phyloP scores from a whole-genome alignment of 2,329 filamentous ascomycete species.

The Arthrobotrys iridis region DNA sequence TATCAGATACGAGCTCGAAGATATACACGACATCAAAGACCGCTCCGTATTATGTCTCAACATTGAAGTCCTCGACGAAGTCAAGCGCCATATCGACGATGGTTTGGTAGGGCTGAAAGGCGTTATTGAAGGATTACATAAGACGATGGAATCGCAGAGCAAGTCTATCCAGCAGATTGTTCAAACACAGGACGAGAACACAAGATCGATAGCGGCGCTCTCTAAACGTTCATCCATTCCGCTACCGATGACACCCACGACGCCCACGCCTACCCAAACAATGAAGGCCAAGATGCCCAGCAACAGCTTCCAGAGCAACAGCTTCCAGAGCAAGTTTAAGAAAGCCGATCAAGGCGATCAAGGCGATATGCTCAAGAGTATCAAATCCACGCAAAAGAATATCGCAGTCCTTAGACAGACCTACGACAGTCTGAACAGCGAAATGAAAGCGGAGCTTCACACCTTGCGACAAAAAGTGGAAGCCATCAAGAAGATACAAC shows the following conservation, averaged over 20 bases:
- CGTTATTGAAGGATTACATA: conserved; percentile 86
- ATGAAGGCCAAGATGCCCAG: conserved; percentile 6
- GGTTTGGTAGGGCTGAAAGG: conserved; percentile 81
- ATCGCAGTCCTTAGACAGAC: conserved; percentile 49
- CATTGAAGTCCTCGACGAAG: conserved; percentile 90
- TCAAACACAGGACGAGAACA: conserved; percentile 86
- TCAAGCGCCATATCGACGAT: conserved; percentile 95
- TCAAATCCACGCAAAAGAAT: conserved; percentile 44
- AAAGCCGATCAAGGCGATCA: conserved; percentile 48
- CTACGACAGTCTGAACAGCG: conserved; percentile 36
- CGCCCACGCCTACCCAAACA: conserved; percentile 28
- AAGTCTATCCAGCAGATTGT: conserved; percentile 84
- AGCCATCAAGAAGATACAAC: conserved; percentile 28
- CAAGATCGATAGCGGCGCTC: conserved; percentile 78
- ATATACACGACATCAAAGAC: conserved; percentile 91
- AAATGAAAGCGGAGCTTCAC: conserved; percentile 41
- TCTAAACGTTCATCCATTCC: conserved; percentile 49
- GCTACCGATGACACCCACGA: conserved; percentile 46
- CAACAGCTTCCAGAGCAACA: neutral
- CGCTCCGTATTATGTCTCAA: conserved; percentile 94
- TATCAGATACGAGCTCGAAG: conserved; percentile 95
- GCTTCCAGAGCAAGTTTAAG: conserved; percentile 15
- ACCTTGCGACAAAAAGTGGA: conserved; percentile 31
- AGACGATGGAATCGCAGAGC: conserved; percentile 83
- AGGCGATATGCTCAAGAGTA: conserved; percentile 34